phyloP scores from a whole-genome alignment of 2,329 filamentous ascomycete genomes.

The Monosporascus sp. region DNA sequence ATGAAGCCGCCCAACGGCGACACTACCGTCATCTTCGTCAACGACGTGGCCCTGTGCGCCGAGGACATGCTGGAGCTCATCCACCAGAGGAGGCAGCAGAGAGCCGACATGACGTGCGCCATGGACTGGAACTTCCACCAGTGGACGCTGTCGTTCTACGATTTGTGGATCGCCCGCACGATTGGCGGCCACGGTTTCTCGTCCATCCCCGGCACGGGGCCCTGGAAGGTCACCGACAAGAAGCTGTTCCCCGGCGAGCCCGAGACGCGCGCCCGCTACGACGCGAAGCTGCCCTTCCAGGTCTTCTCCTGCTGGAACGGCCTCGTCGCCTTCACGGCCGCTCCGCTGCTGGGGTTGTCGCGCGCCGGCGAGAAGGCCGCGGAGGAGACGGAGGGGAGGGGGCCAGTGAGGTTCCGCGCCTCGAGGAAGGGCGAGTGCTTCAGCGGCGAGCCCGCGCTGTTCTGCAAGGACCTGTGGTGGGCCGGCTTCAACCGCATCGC shows the following conservation, averaged over 20 bases:
- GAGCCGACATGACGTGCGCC: conserved; percentile 51
- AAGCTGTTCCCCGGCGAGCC: conserved; percentile 49
- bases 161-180: conserved; percentile 32
- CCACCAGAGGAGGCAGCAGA: conserved; percentile 39
- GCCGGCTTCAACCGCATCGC: conserved; percentile 47
- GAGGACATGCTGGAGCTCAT: conserved; percentile 54
- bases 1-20: conserved; percentile 18
- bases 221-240: conserved; percentile 40
- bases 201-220: conserved; percentile 43
- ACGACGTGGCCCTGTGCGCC: conserved; percentile 47
- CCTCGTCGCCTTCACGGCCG: conserved; percentile 41
- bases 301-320: conserved; percentile 61
- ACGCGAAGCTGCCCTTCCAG: conserved; percentile 44
- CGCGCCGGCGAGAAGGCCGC: not conserved
- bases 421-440: conserved; percentile 40
- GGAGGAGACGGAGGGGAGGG: conserved; percentile 15
- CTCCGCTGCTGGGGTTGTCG: conserved; percentile 34
- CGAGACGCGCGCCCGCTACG: conserved; percentile 28
- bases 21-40: conserved; percentile 46
- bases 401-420: conserved; percentile 38
- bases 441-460: conserved; percentile 50
- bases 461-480: conserved; percentile 54
- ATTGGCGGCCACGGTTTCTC: conserved; percentile 53
- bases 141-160: conserved; percentile 46
- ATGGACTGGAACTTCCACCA: conserved; percentile 52